These are phyloP conservation scores for Colletotrichum caudatum DNA, from an alignment of 2,329 filamentous ascomycete genomes.

Conservation along the genomic window DNA sequence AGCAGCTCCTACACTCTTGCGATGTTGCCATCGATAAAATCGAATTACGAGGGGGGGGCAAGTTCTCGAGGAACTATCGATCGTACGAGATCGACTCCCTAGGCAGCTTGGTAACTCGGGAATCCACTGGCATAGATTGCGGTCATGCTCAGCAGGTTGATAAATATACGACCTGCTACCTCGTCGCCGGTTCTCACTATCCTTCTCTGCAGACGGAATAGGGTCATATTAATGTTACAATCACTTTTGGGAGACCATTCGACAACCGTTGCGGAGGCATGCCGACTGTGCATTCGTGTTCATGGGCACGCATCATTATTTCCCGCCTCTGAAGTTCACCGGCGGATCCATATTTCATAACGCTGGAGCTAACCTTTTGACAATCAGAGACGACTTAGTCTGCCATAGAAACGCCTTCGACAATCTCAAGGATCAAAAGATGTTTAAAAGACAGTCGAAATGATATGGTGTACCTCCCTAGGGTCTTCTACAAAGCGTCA, in stretches of 20 bases:
- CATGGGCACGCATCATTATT: neutral
- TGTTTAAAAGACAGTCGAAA: neutral
- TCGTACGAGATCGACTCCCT: too few species aligned
- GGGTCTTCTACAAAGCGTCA: neutral
- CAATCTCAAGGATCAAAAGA: too few species aligned
- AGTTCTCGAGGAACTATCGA: neutral
- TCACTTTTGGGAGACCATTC: neutral
- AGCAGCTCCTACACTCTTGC: too few species aligned
- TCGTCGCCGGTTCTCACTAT: neutral
- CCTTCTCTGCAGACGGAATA: neutral
- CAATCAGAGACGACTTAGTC: too few species aligned
- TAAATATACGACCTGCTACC: too few species aligned
- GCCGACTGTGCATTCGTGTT: neutral
- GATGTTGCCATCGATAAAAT: neutral
- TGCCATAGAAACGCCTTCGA: neutral
- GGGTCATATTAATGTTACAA: too few species aligned
- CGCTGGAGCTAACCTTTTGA: neutral
- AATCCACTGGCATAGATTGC: too few species aligned
- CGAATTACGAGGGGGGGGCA: neutral
- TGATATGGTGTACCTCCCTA: rapidly evolving
- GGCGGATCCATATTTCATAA: neutral
- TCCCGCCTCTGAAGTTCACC: neutral
- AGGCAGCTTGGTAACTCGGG: too few species aligned
- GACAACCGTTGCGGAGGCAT: too few species aligned
- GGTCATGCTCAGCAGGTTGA: neutral